phyloP scores from a whole-genome alignment of 345 rosid species.

The Rhodamnia rubescens region DNA sequence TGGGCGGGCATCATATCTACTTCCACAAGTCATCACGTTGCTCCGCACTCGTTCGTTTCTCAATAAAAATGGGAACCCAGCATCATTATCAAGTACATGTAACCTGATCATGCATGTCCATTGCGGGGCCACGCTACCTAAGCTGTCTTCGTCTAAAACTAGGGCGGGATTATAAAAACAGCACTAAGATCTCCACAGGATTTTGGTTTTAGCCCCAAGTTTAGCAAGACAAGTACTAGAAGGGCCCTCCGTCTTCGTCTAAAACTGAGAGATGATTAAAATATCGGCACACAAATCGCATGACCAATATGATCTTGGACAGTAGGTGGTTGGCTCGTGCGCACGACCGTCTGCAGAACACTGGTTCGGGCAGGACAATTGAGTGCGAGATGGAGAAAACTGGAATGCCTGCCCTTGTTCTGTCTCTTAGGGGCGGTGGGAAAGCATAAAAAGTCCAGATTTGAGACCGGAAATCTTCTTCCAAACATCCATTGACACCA shows the following conservation, averaged over 20 bases:
- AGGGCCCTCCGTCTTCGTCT: neutral
- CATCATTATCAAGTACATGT: neutral
- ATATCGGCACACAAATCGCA: neutral
- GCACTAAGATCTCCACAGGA: neutral
- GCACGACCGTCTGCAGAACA: neutral
- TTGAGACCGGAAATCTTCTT: too few relatives aligned
- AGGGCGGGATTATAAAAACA: neutral
- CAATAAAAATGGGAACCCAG: neutral
- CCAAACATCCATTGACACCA: too few relatives aligned
- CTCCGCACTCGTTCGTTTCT: neutral
- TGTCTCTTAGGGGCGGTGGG: neutral
- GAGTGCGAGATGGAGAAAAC: neutral
- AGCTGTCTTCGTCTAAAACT: neutral
- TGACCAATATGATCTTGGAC: neutral
- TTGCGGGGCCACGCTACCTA: neutral
- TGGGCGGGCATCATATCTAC: neutral
- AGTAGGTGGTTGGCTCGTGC: neutral
- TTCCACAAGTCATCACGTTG: neutral
- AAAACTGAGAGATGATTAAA: neutral
- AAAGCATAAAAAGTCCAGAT: too few relatives aligned
- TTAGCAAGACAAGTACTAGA: neutral
- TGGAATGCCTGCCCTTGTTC: neutral
- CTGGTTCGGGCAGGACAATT: neutral
- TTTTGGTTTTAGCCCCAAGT: neutral
- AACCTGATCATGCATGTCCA: neutral